Base-by-base conservation (phyloP, 805 yeast species). In the Candida easanensis region DNA sequence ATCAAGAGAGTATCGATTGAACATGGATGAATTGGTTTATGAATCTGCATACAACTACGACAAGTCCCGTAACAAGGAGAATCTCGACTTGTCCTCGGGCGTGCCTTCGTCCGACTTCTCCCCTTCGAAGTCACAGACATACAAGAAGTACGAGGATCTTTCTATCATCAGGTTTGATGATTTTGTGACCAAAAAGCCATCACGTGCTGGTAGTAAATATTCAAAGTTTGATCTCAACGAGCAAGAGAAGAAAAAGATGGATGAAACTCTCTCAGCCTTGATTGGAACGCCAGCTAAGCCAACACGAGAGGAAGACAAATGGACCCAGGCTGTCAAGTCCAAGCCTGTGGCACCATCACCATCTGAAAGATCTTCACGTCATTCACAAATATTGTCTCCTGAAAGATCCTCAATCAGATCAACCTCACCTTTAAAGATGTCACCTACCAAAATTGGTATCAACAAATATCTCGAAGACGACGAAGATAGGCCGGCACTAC, bases 21-120 rank as follows among this genome's bases (percentile, higher is more conserved):
- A 52, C 23, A 60, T 71, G 42, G 65, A 63, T 48, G 64, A 68
- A 5, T 69, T 84, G 53, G 73, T 81, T 66, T 72, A 70, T 43
- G 90, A 84, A 62, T 62, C 69, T 39, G 74, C 82, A 4, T 85
- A 91, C 65, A 81, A 79, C 50, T 56, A 61, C 7, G 66, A 68
- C 9, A 63, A 67, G 25, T 89, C 69, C 3, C 34, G 40, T 19
- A 48, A 34, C 32, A 27, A 38, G n/a, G 37, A 35, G 19, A 25
- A 31, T 17, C 18, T 32, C 1, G 22, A 13, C 5, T 33, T 37
- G 15, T 15, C 21, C 27, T 15, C 27, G 6, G 36, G 19, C 16
- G 26, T 11, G 5, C 17, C 26, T n/a, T n/a, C n/a, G 9, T 15
- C 17, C 7, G 33, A 18, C 3, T 16, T 20, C 16, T 9, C 38